Evolutionary conservation across 192 early-diverging fungal genomes (phyloP).

Genomic region (Podila epigama): DNA sequence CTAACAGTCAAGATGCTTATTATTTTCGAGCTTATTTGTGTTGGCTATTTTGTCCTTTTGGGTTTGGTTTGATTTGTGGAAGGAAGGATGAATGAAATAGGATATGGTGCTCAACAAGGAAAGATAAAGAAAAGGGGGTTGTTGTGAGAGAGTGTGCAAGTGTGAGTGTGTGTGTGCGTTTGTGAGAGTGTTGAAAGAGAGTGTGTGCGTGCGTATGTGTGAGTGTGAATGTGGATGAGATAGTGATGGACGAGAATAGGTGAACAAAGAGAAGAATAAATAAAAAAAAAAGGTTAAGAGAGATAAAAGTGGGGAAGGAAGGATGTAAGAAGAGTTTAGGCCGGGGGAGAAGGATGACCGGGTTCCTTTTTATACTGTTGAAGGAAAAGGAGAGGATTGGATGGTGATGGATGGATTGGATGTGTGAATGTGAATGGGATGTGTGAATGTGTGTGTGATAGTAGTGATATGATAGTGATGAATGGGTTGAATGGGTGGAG

Average conservation of each 20-base stretch:
- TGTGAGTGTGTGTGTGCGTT: too few relatives aligned
- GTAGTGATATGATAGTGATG: too few relatives aligned
- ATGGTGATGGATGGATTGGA: not conserved
- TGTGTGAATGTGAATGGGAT: too few relatives aligned
- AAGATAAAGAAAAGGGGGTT: not conserved
- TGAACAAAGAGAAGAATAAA: constrained; percentile 13
- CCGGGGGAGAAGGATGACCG: too few relatives aligned
- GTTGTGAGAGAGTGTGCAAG: not conserved
- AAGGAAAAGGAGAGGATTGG: too few relatives aligned
- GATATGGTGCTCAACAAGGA: not conserved
- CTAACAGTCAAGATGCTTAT: not conserved
- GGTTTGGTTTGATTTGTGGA: constrained; percentile 6
- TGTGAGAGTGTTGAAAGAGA: not conserved
- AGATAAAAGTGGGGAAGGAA: not conserved
- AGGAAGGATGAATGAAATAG: not conserved
- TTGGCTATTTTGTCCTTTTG: too few relatives aligned
- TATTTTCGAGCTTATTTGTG: too few relatives aligned
- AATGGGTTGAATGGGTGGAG: not conserved
- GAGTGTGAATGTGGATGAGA: not conserved
- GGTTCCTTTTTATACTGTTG: too few relatives aligned
- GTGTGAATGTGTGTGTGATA: too few relatives aligned
- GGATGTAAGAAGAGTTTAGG: too few relatives aligned
- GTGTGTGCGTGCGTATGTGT: not conserved
- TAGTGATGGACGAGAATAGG: not conserved
- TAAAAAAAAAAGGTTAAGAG: not conserved